Conservation (phyloP, 257 asterid species). For the Primulina huaijiensis region DNA sequence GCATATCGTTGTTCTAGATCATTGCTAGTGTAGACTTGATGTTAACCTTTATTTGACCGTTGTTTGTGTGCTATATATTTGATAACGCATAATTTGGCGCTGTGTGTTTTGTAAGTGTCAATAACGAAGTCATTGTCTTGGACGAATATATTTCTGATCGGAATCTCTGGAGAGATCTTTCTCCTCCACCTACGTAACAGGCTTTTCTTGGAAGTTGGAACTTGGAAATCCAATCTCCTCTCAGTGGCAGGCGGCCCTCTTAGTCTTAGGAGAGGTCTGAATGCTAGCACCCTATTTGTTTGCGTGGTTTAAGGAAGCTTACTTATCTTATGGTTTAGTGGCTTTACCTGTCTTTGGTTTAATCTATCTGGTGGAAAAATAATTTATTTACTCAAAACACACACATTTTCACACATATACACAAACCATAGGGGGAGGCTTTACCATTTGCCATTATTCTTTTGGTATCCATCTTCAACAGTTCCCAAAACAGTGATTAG, state of each 20-base stretch:
- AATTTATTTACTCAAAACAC: neutral
- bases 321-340: neutral
- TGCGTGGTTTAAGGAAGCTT: neutral
- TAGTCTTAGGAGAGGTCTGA: neutral
- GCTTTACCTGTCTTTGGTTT: neutral
- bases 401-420: no score
- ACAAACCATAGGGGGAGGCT: neutral
- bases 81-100: conserved; percentile 18
- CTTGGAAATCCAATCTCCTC: neutral
- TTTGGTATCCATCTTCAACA: neutral
- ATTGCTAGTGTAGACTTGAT: neutral
- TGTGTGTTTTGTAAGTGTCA: neutral
- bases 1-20: conserved; percentile 6
- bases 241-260: neutral
- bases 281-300: neutral
- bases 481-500: neutral
- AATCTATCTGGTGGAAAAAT: neutral
- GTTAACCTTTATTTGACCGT: conserved; percentile 1
- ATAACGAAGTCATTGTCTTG: neutral
- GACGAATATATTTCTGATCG: neutral
- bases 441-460: neutral
- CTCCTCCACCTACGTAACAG: neutral
- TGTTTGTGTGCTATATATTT: conserved; percentile 12
- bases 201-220: no score
- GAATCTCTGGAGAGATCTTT: neutral